Evolutionary conservation across 805 yeast species (phyloP), one percentile per base, ranked within the genome.

Genomic region (Candida nemodendra): DNA sequence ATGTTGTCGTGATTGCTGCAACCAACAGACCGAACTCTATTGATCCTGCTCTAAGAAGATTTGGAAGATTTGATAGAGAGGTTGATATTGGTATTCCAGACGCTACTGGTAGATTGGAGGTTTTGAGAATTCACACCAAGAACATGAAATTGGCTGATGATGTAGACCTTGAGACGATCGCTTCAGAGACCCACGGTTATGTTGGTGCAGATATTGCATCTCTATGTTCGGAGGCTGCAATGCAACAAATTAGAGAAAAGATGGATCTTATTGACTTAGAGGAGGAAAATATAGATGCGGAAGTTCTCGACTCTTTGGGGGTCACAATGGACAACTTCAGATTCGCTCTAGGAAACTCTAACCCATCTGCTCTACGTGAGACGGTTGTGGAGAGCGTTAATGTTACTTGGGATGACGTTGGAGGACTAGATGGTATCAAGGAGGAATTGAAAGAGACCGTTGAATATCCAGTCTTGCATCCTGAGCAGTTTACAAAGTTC

Each of bases 231-330:
- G 99, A 95, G 71, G 99, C 99, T 49, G 99, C 99, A 42, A 93
- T 93, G 99, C 99, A 93, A 76, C 99, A 95, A 74, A 93, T 93
- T 60, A 87, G 99, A 70, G 99, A 93, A 71, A 93, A 93, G 79
- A 90, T 93, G 97, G 99, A 93, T 59, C 74, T 93, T 50, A 93
- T 95, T 54, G 98, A 91, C 59, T 74, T 90, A 53, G 97, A 90
- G 46, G 95, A 89, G 66, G 97, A 90, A 47, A 93, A 91, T 54
- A 93, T 95, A 54, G 98, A 90, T 63, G 96, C 99, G 26, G 99
- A 93, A 72, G 82, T 93, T 18, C 78, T 93, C 59, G 96, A 93
- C 64, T 85, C 96, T 18, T 75, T 93, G 53, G 98, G 98, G 45
- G 99, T 93, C 39, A 91, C 98, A 17, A 91, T 91, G 98, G 99